These are phyloP conservation scores for Starmerella geochares DNA, from an alignment of 805 yeast genomes.

Conservation along the genomic window DNA sequence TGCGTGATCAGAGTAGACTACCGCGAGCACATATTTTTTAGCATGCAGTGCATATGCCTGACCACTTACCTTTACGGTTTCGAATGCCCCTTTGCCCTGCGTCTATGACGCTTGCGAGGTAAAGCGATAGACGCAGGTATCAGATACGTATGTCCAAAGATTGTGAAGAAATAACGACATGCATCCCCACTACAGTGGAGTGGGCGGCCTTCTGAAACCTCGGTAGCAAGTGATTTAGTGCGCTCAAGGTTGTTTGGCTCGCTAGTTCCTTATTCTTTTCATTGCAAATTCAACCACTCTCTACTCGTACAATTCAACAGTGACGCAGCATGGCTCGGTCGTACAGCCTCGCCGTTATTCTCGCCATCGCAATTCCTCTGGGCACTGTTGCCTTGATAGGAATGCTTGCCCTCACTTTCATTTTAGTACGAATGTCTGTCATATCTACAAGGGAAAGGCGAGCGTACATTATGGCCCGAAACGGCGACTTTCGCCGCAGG, in stretches of 20 bases:
- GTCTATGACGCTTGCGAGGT: not conserved
- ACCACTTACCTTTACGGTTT: not conserved
- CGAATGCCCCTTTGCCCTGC: not conserved
- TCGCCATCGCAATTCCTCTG: constrained; percentile 26
- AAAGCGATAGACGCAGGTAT: constrained; percentile 1
- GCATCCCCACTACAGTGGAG: not conserved
- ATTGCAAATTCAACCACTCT: too few relatives aligned
- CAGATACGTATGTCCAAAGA: not conserved
- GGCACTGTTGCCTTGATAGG: constrained; percentile 21
- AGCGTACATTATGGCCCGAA: constrained; percentile 8
- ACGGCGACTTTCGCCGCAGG: constrained; percentile 11
- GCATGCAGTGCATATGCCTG: not conserved
- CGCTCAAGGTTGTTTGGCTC: not conserved
- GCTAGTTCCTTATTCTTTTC: not conserved
- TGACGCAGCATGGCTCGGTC: constrained; percentile 21
- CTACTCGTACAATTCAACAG: too few relatives aligned
- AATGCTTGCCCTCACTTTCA: constrained; percentile 12
- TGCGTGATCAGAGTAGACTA: not conserved
- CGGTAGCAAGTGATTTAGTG: not conserved
- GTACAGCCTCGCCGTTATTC: constrained; percentile 18
- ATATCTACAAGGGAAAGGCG: constrained; percentile 2
- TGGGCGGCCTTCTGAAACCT: not conserved
- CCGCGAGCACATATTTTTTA: not conserved
- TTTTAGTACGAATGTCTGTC: constrained; percentile 10
- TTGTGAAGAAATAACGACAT: not conserved